These are phyloP conservation scores for Inonotus obliquus DNA, from an alignment of 1,284 basidiomycete genomes.

Conservation along the genomic window DNA sequence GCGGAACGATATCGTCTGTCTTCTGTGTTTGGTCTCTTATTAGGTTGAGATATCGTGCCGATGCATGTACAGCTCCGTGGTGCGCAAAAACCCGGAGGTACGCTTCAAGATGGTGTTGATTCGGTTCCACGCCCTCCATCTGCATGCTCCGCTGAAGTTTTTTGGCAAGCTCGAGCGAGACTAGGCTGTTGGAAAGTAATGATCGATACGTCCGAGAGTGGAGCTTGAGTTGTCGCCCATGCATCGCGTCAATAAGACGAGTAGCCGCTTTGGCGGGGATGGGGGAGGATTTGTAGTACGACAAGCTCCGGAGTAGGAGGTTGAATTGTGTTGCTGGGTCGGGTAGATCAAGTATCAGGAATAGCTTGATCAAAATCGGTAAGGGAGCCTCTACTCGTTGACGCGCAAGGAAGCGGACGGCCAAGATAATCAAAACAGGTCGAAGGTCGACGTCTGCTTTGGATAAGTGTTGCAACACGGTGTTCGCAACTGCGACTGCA, in stretches of 20 bases:
- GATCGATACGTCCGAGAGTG: conserved; percentile 38
- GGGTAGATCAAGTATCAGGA: conserved; percentile 36
- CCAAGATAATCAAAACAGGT: conserved; percentile 42
- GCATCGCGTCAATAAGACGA: conserved; percentile 42
- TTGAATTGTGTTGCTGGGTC: conserved; percentile 44
- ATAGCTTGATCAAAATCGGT: conserved; percentile 37
- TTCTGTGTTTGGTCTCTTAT: conserved; percentile 30
- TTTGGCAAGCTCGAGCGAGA: conserved; percentile 44
- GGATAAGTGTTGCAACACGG: conserved; percentile 36
- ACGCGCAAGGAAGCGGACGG: conserved; percentile 44
- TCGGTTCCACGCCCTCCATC: conserved; percentile 36
- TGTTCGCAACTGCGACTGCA: conserved; percentile 34
- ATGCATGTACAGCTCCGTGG: conserved; percentile 37
- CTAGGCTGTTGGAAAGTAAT: conserved; percentile 45
- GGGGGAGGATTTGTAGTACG: conserved; percentile 37
- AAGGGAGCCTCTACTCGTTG: conserved; percentile 43
- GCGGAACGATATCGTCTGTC: conserved; percentile 22
- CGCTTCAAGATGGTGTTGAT: conserved; percentile 39
- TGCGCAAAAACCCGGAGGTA: conserved; percentile 47
- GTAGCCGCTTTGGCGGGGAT: conserved; percentile 38
- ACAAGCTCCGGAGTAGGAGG: conserved; percentile 48
- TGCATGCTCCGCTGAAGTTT: conserved; percentile 41
- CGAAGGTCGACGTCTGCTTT: conserved; percentile 30
- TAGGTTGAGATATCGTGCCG: conserved; percentile 34
- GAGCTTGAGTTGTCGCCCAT: conserved; percentile 37